Evolutionary conservation across 441 rosid genomes (phyloP).

Genomic region (Hypseocharis bilobata): DNA sequence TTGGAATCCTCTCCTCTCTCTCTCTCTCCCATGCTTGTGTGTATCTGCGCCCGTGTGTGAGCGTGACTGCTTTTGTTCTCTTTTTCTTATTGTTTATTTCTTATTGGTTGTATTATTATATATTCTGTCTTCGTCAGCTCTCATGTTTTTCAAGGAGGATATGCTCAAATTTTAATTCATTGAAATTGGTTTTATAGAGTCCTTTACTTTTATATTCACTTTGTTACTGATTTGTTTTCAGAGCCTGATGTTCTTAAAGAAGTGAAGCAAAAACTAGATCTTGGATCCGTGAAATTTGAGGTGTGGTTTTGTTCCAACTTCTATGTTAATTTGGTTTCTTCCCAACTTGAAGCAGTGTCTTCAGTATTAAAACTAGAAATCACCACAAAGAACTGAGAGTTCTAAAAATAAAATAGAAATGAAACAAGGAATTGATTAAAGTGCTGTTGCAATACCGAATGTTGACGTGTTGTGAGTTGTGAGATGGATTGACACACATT

Average conservation of each 20-base stretch:
- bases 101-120: too few species aligned
- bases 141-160: not conserved
- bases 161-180: not conserved
- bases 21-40: too few species aligned
- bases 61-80: slow-evolving; percentile 1
- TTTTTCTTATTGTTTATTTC: not conserved
- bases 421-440: not conserved
- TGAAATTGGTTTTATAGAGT: not conserved
- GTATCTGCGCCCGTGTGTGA: too few species aligned
- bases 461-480: too few species aligned
- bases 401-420: not conserved
- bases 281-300: slow-evolving; percentile 92
- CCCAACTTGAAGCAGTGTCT: not conserved
- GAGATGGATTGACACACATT: not conserved
- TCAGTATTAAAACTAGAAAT: not conserved
- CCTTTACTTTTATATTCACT: not conserved
- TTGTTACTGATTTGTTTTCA: slow-evolving; percentile 28
- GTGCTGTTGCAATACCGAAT: too few species aligned
- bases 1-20: too few species aligned
- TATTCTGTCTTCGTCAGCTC: not conserved
- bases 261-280: slow-evolving; percentile 84
- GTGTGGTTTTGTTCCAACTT: slow-evolving; percentile 30
- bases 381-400: not conserved
- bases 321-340: not conserved
- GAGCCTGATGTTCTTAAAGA: slow-evolving; percentile 90